phyloP scores from a whole-genome alignment of 495 filamentous ascomycete species.

The Aspergillus ellipticus region DNA sequence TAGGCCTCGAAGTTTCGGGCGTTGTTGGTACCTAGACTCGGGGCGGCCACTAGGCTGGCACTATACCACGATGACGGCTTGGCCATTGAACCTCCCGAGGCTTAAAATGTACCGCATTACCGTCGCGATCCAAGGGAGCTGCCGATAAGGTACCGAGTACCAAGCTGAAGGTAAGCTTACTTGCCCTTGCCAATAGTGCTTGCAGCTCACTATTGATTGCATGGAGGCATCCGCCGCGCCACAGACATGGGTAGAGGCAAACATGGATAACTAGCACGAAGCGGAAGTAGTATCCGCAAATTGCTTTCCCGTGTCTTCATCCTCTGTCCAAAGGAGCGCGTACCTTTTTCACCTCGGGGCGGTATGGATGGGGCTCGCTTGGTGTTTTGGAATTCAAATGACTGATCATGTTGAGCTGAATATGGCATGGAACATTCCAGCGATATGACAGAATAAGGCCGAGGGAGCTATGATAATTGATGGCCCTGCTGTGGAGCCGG shows the following conservation, averaged over 20 bases:
- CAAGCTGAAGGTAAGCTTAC: not conserved
- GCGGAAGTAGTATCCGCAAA: not conserved
- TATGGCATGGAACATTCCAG: not conserved
- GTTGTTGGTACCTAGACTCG: not conserved
- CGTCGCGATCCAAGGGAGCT: not conserved
- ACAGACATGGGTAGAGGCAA: conserved; percentile 2
- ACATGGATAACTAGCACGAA: not conserved
- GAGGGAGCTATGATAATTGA: not conserved
- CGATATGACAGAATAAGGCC: not conserved
- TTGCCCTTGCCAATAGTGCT: not conserved
- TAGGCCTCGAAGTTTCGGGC: not conserved
- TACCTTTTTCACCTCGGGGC: no score
- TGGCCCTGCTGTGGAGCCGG: not conserved
- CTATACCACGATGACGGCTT: not conserved
- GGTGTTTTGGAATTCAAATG: not conserved
- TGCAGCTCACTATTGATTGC: not conserved
- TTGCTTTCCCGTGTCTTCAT: not conserved
- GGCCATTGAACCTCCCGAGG: not conserved
- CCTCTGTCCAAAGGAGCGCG: not conserved
- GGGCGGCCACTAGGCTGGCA: not conserved
- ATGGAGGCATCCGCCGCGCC: not conserved
- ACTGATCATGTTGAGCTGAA: not conserved
- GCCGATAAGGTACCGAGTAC: not conserved
- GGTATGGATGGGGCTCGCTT: not conserved
- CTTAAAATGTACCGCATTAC: not conserved